Conservation (phyloP, 148 eudicot genomes). For the Chenopodium suecicum region DNA sequence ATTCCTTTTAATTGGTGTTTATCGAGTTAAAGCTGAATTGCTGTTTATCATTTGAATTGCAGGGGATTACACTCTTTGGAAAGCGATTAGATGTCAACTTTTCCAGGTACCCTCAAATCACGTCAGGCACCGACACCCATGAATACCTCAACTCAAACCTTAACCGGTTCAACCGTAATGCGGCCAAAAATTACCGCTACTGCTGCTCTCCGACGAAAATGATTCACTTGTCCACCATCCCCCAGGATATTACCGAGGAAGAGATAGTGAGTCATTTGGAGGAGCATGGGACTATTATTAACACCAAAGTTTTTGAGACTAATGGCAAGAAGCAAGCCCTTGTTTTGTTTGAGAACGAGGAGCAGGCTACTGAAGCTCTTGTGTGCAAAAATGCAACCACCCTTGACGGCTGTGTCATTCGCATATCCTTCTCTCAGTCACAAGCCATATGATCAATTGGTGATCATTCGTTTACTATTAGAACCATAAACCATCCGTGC, state of each 20-base stretch:
- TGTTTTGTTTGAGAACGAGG: constrained; percentile 72
- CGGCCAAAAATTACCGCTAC: constrained; percentile 90
- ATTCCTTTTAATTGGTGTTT: background rate
- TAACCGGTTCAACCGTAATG: constrained; percentile 86
- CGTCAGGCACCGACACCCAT: constrained; percentile 77
- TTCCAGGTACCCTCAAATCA: constrained; percentile 74
- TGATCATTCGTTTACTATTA: background rate
- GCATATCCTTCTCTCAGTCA: constrained; percentile 83
- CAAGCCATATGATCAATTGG: constrained; percentile 42
- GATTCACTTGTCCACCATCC: constrained; percentile 83
- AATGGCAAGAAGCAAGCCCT: constrained; percentile 89
- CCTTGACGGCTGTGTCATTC: constrained; percentile 60
- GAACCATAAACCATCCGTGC: background rate
- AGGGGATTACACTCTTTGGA: constrained; percentile 84
- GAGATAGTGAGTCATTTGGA: constrained; percentile 69
- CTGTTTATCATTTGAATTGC: background rate
- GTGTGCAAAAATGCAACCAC: constrained; percentile 86
- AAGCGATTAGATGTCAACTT: constrained; percentile 83
- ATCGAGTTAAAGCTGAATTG: constrained; percentile 2
- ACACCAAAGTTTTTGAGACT: constrained; percentile 74
- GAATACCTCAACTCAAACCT: constrained; percentile 87
- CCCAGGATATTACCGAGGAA: constrained; percentile 74
- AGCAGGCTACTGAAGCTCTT: constrained; percentile 88
- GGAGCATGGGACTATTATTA: constrained; percentile 75
- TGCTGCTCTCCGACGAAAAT: constrained; percentile 95